These are phyloP conservation scores for Penicillium daleae DNA, from an alignment of 495 filamentous ascomycete genomes.

Conservation along the genomic window DNA sequence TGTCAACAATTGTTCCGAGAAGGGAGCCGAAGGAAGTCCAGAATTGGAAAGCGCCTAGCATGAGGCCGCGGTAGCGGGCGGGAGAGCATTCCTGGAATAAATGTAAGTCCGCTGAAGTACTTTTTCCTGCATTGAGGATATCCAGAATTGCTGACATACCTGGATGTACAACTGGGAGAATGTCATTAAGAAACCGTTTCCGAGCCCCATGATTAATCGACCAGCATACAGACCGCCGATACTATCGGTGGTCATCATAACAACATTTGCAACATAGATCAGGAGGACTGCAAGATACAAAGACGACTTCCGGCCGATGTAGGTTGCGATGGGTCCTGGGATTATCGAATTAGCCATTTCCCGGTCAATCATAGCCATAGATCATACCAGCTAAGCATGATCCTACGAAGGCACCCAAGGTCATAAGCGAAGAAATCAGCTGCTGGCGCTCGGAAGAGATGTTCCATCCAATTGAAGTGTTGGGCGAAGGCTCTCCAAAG, in stretches of 20 bases:
- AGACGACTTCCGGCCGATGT: slow-evolving; percentile 49
- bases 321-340: slow-evolving; percentile 50
- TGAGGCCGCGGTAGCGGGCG: slow-evolving; percentile 53
- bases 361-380: slow-evolving; percentile 2
- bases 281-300: slow-evolving; percentile 55
- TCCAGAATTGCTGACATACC: slow-evolving; percentile 22
- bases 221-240: slow-evolving; percentile 60
- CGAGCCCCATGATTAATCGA: slow-evolving; percentile 58
- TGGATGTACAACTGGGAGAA: slow-evolving; percentile 63
- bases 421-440: slow-evolving; percentile 51
- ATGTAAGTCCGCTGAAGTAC: not conserved
- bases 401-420: slow-evolving; percentile 61
- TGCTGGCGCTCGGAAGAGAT: slow-evolving; percentile 55
- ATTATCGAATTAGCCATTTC: not conserved
- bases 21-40: slow-evolving; percentile 56
- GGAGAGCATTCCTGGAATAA: slow-evolving; percentile 49
- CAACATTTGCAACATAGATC: slow-evolving; percentile 52
- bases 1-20: slow-evolving; percentile 66
- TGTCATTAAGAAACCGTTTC: slow-evolving; percentile 62
- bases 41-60: slow-evolving; percentile 55
- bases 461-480: slow-evolving; percentile 55
- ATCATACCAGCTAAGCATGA: slow-evolving; percentile 46
- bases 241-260: slow-evolving; percentile 60
- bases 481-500: slow-evolving; percentile 38
- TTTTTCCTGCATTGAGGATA: slow-evolving; percentile 6